These are phyloP conservation scores for Ophiostoma angusticollis DNA, from an alignment of 2,329 filamentous ascomycete species.

Conservation along the genomic window DNA sequence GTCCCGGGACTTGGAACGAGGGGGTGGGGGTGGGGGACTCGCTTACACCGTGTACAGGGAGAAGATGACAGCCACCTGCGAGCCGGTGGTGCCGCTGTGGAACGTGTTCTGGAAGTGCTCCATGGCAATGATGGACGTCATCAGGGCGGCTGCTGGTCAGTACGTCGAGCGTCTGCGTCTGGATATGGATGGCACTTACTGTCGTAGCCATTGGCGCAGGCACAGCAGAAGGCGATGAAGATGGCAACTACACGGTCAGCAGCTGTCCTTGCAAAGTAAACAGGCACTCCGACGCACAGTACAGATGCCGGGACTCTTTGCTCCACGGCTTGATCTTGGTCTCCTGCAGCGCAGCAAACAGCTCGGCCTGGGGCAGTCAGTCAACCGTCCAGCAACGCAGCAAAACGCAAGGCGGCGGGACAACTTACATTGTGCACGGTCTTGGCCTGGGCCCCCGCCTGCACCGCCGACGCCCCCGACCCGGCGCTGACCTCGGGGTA, in stretches of 20 bases:
- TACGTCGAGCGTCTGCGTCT: not conserved
- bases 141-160: conserved; percentile 23
- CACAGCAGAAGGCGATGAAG: conserved; percentile 32
- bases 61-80: conserved; percentile 29
- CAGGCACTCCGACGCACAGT: too few species aligned
- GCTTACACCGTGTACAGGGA: conserved; percentile 37
- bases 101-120: conserved; percentile 28
- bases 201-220: conserved; percentile 36
- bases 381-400: too few species aligned
- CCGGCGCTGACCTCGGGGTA: conserved; percentile 6
- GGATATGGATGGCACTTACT: conserved; percentile 7
- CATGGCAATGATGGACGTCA: conserved; percentile 33
- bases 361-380: too few species aligned
- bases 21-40: not conserved
- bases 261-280: too few species aligned
- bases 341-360: conserved; percentile 18
- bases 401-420: too few species aligned
- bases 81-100: conserved; percentile 24
- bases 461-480: not conserved
- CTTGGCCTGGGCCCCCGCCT: conserved; percentile 4
- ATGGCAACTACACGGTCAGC: conserved; percentile 25
- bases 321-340: conserved; percentile 8
- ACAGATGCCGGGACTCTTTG: conserved; percentile 19
- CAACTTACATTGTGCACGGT: conserved; percentile 7
- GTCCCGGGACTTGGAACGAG: not conserved